Conservation (phyloP, 768 basidiomycete genomes). For the Rhodosporidiobolus sp. region DNA sequence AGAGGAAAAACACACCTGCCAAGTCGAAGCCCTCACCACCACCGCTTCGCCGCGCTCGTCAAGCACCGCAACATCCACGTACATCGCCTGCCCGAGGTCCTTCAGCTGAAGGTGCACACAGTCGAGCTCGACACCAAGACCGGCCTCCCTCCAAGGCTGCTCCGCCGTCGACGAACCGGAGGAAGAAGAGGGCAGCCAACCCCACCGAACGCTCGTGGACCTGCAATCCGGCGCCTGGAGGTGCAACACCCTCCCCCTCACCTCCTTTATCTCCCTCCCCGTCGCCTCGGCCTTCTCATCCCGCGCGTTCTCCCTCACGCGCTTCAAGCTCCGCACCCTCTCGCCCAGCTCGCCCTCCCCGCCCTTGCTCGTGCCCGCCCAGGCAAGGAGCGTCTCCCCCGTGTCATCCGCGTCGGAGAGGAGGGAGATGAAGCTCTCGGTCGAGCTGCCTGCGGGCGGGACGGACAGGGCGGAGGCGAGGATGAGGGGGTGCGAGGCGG, state of each 20-base stretch:
- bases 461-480: not conserved
- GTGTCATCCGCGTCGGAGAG: conserved; percentile 8
- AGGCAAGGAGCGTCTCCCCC: conserved; percentile 12
- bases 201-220: conserved; percentile 24
- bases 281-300: not conserved
- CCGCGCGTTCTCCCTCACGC: not conserved
- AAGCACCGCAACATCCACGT: conserved; percentile 15
- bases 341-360: too few species aligned
- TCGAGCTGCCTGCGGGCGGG: not conserved
- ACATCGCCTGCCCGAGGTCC: conserved; percentile 24
- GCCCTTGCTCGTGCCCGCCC: not conserved
- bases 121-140: conserved; percentile 21
- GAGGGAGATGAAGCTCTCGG: conserved; percentile 31
- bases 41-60: not conserved
- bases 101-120: conserved; percentile 26
- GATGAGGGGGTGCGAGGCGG: conserved; percentile 15
- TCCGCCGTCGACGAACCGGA: too few species aligned
- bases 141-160: not conserved
- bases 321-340: too few species aligned
- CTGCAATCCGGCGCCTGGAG: conserved; percentile 30
- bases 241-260: conserved; percentile 17
- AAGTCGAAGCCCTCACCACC: conserved; percentile 21
- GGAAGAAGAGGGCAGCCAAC: not conserved
- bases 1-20: conserved; percentile 19
- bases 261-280: not conserved